These are phyloP conservation scores for Cnidoscolus chayamansa DNA, from an alignment of 441 rosid species.

Conservation along the genomic window DNA sequence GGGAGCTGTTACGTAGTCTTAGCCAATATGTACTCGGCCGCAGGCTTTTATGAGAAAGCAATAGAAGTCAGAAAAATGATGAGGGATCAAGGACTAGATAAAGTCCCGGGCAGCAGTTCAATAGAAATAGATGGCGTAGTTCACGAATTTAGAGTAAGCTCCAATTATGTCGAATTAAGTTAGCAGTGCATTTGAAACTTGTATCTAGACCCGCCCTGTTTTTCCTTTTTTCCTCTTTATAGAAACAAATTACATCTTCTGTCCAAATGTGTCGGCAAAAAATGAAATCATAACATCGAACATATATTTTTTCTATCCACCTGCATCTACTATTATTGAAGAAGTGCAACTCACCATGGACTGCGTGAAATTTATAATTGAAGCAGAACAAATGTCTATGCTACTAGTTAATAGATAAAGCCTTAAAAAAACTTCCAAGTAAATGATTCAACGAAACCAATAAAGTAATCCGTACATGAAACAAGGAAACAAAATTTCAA, in stretches of 20 bases:
- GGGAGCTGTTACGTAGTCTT: slow-evolving; percentile 10
- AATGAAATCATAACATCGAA: no score
- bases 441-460: no score
- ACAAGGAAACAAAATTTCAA: no score
- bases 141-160: slow-evolving; percentile 20
- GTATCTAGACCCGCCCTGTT: background rate
- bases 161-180: background rate
- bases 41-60: slow-evolving; percentile 19
- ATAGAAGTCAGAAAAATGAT: background rate
- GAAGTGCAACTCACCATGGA: no score
- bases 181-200: background rate
- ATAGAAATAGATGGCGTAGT: slow-evolving; percentile 12
- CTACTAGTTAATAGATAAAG: no score
- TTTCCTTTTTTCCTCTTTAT: no score
- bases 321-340: no score
- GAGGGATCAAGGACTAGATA: slow-evolving; percentile 12
- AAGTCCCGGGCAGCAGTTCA: slow-evolving; percentile 19
- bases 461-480: no score
- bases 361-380: no score
- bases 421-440: no score
- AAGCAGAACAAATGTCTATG: no score
- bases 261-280: background rate
- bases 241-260: background rate
- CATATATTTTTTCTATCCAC: no score
- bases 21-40: slow-evolving; percentile 16